Percentiles rank a stretch among this genome's conserved stretches.
Conservation (phyloP, 192 early-diverging fungal species). For the Coemansia sp. region DNA sequence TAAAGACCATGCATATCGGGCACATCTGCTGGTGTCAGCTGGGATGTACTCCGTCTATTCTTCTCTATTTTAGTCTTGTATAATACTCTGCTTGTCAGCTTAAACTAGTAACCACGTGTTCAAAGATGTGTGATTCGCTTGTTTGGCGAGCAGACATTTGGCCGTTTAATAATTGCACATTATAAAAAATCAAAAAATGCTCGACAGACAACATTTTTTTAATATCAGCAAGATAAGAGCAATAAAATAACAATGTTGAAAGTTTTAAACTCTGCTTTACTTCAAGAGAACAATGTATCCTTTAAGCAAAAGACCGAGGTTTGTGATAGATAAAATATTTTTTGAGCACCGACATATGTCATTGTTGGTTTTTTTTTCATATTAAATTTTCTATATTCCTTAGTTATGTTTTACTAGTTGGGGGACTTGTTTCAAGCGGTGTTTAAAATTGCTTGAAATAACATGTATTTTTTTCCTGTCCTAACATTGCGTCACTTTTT, state of each 20-base stretch:
- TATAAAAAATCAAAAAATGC: neutral
- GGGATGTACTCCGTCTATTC: neutral
- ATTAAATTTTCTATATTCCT: no score
- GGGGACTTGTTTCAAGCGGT: no score
- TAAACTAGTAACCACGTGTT: neutral
- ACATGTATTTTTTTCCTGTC: no score
- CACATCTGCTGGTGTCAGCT: neutral
- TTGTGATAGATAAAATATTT: neutral
- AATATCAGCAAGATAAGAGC: neutral
- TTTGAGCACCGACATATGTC: neutral
- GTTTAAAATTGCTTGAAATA: no score
- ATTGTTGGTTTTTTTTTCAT: neutral
- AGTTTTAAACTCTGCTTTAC: neutral
- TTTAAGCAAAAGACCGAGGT: neutral
- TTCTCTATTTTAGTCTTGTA: neutral
- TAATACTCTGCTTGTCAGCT: neutral
- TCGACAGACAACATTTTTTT: neutral
- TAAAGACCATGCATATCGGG: constrained; percentile 1
- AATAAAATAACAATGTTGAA: neutral
- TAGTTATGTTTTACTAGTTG: no score
- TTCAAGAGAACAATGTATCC: neutral
- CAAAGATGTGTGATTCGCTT: neutral
- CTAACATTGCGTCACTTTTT: no score
- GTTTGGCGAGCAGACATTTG: neutral
- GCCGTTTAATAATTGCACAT: neutral